These are phyloP conservation scores for Cryptococcus deneoformans DNA, from an alignment of 1,284 basidiomycete species.

Conservation along the genomic window DNA sequence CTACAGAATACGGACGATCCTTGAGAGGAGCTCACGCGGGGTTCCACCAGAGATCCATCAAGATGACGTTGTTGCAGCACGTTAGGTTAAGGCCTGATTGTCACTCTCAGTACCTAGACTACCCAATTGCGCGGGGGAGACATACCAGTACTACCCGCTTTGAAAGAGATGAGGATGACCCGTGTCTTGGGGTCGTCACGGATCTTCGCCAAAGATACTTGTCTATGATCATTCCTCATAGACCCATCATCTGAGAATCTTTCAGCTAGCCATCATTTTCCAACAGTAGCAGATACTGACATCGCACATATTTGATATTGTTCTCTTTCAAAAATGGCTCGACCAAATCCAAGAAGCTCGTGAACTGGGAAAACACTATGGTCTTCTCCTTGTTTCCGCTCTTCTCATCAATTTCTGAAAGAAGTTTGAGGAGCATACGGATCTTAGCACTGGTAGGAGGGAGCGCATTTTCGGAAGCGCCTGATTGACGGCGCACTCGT, in stretches of 20 bases:
- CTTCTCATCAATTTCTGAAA: conserved; percentile 65
- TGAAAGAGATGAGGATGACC: conserved; percentile 94
- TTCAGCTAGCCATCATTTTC: background rate
- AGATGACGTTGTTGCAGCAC: conserved; percentile 88
- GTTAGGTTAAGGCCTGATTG: conserved; percentile 78
- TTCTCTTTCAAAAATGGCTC: conserved; percentile 72
- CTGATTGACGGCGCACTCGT: conserved; percentile 13
- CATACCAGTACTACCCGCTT: conserved; percentile 83
- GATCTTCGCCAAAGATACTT: conserved; percentile 71
- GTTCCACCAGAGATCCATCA: conserved; percentile 94
- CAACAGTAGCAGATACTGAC: conserved; percentile 52
- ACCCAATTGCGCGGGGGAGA: background rate
- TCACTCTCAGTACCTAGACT: too few species aligned
- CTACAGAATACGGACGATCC: background rate
- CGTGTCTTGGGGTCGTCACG: conserved; percentile 58
- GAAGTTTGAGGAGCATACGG: conserved; percentile 70
- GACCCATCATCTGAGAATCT: conserved; percentile 70
- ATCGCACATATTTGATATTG: conserved; percentile 73
- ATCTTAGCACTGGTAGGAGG: conserved; percentile 83
- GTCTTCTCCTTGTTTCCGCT: conserved; percentile 72
- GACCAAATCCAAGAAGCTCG: conserved; percentile 81
- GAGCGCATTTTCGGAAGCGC: conserved; percentile 30
- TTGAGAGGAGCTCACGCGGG: conserved; percentile 56
- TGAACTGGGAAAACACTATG: conserved; percentile 72
- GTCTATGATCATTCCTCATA: conserved; percentile 73